Conservation (phyloP, 2,329 filamentous ascomycete species). For the Trichophaea hybrida region DNA sequence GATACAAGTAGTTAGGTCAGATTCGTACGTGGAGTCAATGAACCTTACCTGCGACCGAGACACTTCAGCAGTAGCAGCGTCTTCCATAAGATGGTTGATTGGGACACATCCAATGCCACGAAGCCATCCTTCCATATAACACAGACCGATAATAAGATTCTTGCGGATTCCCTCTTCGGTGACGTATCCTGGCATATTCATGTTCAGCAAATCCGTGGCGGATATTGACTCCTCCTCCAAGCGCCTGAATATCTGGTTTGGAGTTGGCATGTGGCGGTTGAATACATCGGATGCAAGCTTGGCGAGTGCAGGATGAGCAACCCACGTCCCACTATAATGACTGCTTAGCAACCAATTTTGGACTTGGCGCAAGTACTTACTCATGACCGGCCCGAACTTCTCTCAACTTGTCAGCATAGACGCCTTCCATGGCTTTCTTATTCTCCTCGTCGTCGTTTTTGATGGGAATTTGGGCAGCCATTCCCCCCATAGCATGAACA, state of each 20-base stretch:
- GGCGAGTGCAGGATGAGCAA: conserved; percentile 87
- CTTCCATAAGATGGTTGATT: conserved; percentile 97
- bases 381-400: conserved; percentile 93
- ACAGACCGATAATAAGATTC: conserved; percentile 91
- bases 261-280: conserved; percentile 96
- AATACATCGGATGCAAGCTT: conserved; percentile 81
- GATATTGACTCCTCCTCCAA: conserved; percentile 79
- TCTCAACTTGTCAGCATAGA: conserved; percentile 88
- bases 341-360: neutral
- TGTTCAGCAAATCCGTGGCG: conserved; percentile 86
- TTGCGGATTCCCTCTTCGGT: conserved; percentile 93
- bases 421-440: conserved; percentile 82
- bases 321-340: conserved; percentile 35
- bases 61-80: conserved; percentile 92
- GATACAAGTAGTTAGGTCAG: neutral
- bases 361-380: conserved; percentile 30
- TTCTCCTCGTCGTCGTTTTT: conserved; percentile 87
- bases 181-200: conserved; percentile 85
- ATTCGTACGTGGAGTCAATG: neutral
- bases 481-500: conserved; percentile 97
- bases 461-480: conserved; percentile 98
- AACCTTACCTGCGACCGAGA: conserved; percentile 74
- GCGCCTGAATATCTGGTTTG: conserved; percentile 85
- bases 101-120: conserved; percentile 89
- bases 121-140: conserved; percentile 98